Percentiles rank a stretch among this genome's conserved stretches.
phyloP scores from a whole-genome alignment of 305 asterid genomes.

The Solanum aculeatissimum region DNA sequence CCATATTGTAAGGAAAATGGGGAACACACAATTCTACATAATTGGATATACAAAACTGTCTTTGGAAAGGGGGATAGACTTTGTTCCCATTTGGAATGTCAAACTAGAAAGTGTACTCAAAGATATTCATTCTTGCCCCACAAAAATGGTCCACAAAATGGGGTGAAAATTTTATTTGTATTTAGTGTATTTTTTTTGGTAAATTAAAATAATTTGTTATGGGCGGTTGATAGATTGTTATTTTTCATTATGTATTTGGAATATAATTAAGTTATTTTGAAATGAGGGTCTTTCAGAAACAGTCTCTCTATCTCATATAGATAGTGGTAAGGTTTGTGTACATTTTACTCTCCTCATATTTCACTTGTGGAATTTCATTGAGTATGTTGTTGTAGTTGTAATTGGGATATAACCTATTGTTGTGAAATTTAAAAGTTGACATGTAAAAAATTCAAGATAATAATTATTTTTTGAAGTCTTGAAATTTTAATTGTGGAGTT shows the following conservation, averaged over 20 bases:
- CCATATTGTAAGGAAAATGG: neutral
- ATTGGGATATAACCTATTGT: neutral
- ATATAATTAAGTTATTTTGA: too few relatives aligned
- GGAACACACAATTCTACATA: neutral
- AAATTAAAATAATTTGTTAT: neutral
- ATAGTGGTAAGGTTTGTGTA: too few relatives aligned
- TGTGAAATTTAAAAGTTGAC: neutral
- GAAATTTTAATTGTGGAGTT: neutral
- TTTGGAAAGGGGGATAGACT: neutral
- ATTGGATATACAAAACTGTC: neutral
- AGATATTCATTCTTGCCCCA: neutral
- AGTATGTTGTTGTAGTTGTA: too few relatives aligned
- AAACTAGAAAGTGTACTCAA: neutral
- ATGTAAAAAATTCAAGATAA: neutral
- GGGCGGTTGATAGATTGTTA: too few relatives aligned
- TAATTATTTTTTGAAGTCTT: neutral
- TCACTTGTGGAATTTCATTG: too few relatives aligned
- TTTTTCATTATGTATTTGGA: too few relatives aligned
- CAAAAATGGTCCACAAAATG: neutral
- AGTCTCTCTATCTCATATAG: too few relatives aligned
- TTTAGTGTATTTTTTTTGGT: too few relatives aligned
- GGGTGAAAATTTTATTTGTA: neutral
- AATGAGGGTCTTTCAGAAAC: accelerated
- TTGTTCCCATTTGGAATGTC: neutral
- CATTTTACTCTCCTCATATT: too few relatives aligned